Evolutionary conservation across 345 rosid genomes (phyloP), one percentile per base, ranked within the genome.

Genomic region (Sonneratia caseolaris): DNA sequence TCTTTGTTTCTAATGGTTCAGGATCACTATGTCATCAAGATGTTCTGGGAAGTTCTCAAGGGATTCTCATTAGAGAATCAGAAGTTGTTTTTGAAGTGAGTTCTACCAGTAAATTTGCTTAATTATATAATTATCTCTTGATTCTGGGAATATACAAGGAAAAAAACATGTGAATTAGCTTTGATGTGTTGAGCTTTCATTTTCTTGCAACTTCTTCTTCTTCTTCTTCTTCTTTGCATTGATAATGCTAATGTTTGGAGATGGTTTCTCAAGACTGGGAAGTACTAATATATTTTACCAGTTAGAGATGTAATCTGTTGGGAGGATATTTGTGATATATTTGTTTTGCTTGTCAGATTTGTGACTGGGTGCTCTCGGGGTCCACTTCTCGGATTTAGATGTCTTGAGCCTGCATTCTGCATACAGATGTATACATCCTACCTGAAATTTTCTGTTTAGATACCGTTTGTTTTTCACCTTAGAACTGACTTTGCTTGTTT

Each of bases 351-450:
- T 74, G 68, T 69, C 74, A 95, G 99, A 86, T 95, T 95, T 80
- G 98, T 91, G 79, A 95, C 99, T 15, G 99, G 99, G 45, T 95
- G 99, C 79, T 95, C 98, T 9, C 88, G 98, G 61, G 99, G 98
- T 68, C 98, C 98, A 3, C 80, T 95, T 66, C 96, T 95, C 76
- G 98, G 99, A 72, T 95, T 95, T 84, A 89, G 77, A 80, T 78
- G 84, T 81, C 87, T 95, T 64, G 99, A 95, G 80, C 99, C 99
- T 64, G 42, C 83, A 79, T 92, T 95, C 79, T 95, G 99, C 83
- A 87, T 92, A 76, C 99, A 95, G 77, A 95, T 97, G 99, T 92
- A 84, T 77, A 5, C 27, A 75, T 42, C 45, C 64, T 18, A 36
- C 47, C 66, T 6, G 43, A 66, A 10, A 55, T 68, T 75, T 62